These are phyloP conservation scores for Saksenaea vasiformis DNA, from an alignment of 371 early-diverging fungal species.

Conservation along the genomic window DNA sequence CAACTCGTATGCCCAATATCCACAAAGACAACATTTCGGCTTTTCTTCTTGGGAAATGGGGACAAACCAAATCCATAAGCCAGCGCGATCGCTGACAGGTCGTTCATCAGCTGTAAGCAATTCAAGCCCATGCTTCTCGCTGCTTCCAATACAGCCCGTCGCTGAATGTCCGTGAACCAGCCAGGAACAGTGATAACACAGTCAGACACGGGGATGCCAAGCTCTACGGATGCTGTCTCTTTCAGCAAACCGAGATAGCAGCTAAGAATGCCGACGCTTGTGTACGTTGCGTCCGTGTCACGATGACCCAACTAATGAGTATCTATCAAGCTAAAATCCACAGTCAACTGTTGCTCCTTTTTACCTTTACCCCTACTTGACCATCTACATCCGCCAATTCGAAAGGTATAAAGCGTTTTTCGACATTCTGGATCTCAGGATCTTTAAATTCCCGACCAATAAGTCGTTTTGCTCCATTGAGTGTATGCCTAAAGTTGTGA, in stretches of 20 bases:
- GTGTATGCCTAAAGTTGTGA: conserved; percentile 94
- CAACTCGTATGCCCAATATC: conserved; percentile 92
- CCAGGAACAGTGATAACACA: conserved; percentile 90
- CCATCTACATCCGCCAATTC: conserved; percentile 78
- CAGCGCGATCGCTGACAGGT: conserved; percentile 89
- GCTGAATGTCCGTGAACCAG: conserved; percentile 92
- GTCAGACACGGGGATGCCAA: conserved; percentile 82
- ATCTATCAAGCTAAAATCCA: background rate
- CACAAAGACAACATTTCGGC: conserved; percentile 87
- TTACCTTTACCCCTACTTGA: conserved; percentile 80
- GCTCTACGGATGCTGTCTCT: conserved; percentile 80
- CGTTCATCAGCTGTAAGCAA: conserved; percentile 87
- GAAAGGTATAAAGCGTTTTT: conserved; percentile 78
- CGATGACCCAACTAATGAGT: conserved; percentile 73
- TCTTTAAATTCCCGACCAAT: conserved; percentile 92
- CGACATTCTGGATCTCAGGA: conserved; percentile 79
- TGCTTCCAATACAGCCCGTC: conserved; percentile 86
- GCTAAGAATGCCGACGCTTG: conserved; percentile 82
- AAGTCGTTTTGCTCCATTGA: conserved; percentile 90
- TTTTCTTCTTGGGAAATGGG: conserved; percentile 91
- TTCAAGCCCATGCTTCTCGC: conserved; percentile 87
- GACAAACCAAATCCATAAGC: conserved; percentile 95
- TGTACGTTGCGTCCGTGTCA: conserved; percentile 71
- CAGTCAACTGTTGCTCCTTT: background rate
- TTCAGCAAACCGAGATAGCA: conserved; percentile 91